Percentiles rank a stretch among this genome's conserved stretches.
phyloP scores from a whole-genome alignment of 2,329 filamentous ascomycete genomes.

The Aspergillus melleus region DNA sequence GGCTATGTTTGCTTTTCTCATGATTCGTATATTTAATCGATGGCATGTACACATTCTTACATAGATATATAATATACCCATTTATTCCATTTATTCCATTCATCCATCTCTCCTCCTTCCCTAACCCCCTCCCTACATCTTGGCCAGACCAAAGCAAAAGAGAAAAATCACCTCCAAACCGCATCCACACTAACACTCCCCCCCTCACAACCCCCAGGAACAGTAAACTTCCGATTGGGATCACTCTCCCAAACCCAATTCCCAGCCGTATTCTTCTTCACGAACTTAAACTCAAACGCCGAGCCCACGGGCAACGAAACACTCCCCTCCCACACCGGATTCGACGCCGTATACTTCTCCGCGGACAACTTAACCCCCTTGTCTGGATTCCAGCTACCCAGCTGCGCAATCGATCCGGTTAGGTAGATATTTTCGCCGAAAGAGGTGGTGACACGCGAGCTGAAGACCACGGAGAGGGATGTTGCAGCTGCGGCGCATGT shows the following conservation, averaged over 20 bases:
- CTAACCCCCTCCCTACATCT: too few relatives aligned
- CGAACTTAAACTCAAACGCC: not conserved
- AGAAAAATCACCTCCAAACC: not conserved
- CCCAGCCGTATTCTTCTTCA: not conserved
- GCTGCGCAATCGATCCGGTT: not conserved
- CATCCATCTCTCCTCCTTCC: too few relatives aligned
- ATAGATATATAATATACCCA: not conserved
- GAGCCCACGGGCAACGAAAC: not conserved
- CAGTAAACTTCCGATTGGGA: not conserved
- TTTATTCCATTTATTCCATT: too few relatives aligned
- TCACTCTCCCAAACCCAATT: not conserved
- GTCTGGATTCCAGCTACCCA: not conserved
- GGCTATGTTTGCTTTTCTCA: too few relatives aligned
- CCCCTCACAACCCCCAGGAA: not conserved
- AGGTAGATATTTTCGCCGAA: not conserved
- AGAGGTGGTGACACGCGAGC: not conserved
- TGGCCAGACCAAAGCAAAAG: not conserved
- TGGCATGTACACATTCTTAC: too few relatives aligned
- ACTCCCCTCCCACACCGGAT: not conserved
- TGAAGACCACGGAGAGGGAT: not conserved
- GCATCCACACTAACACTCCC: not conserved
- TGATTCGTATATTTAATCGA: too few relatives aligned
- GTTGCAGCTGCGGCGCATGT: not conserved
- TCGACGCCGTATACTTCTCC: not conserved
- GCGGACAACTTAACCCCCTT: not conserved